Conservation (phyloP, 1,284 basidiomycete genomes). For the Inonotus obliquus region DNA sequence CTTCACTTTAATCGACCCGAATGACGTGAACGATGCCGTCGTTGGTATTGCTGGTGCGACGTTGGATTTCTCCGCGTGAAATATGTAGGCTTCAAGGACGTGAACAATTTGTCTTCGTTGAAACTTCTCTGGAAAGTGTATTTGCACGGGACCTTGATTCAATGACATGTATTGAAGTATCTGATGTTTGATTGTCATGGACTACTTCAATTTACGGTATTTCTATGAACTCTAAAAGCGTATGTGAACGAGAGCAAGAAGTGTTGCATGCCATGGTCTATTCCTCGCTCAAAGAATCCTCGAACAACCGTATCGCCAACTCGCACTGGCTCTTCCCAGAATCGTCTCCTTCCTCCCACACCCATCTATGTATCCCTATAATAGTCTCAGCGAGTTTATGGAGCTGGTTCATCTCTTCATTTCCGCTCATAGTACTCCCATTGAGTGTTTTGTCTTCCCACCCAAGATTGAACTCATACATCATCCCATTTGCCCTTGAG, state of each 20-base stretch:
- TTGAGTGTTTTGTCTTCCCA: no score
- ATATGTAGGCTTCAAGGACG: not conserved
- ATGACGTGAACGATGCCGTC: conserved; percentile 30
- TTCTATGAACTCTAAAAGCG: no score
- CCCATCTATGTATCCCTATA: conserved; percentile 13
- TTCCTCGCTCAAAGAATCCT: not conserved
- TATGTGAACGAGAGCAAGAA: no score
- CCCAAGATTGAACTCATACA: conserved; percentile 22
- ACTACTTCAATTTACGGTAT: no score
- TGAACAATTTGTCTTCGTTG: no score
- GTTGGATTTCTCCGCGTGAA: conserved; percentile 29
- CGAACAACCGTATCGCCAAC: not conserved
- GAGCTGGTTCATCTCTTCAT: not conserved
- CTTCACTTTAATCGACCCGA: conserved; percentile 30
- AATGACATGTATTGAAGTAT: no score
- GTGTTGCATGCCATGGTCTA: not conserved
- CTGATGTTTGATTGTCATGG: no score
- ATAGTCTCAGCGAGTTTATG: conserved; percentile 4
- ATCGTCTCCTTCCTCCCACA: not conserved
- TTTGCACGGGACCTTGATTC: no score
- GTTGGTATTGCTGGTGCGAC: conserved; percentile 34
- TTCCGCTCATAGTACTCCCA: not conserved
- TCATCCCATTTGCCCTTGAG: conserved; percentile 17
- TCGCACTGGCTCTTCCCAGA: conserved; percentile 5
- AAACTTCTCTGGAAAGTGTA: no score